Conservation (phyloP, 257 asterid species). For the Ilex asprella region DNA sequence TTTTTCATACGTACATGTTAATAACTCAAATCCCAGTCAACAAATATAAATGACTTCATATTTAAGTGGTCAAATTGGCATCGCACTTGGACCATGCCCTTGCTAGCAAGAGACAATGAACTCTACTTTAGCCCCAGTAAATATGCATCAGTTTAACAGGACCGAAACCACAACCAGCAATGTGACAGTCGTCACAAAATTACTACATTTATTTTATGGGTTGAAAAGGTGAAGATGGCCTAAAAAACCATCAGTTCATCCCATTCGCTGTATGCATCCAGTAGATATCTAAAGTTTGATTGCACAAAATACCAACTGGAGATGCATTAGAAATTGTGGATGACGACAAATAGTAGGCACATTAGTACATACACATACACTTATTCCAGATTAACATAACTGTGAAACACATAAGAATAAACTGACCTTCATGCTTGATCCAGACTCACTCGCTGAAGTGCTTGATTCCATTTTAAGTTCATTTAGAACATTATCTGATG, state of each 20-base stretch:
- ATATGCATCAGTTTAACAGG: no score
- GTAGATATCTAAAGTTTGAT: background rate
- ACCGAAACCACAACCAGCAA: no score
- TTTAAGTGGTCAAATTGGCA: background rate
- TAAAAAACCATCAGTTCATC: background rate
- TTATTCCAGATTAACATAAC: background rate
- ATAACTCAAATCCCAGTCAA: background rate
- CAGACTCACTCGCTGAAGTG: conserved; percentile 30
- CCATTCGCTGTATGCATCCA: background rate
- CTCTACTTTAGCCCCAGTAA: no score
- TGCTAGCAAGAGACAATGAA: no score
- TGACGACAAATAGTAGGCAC: background rate
- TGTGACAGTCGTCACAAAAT: no score
- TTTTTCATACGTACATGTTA: no score
- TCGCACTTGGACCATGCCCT: no score
- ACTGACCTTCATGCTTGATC: conserved; percentile 57
- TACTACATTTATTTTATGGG: no score
- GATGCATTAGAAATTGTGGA: background rate
- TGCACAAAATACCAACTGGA: background rate
- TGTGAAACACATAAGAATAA: background rate
- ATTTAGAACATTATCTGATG: conserved; percentile 23
- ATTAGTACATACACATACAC: background rate
- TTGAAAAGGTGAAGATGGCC: background rate
- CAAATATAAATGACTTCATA: background rate
- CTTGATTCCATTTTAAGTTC: conserved; percentile 37